Base-by-base conservation (phyloP, 768 basidiomycete genomes). In the Suillus subalutaceus region DNA sequence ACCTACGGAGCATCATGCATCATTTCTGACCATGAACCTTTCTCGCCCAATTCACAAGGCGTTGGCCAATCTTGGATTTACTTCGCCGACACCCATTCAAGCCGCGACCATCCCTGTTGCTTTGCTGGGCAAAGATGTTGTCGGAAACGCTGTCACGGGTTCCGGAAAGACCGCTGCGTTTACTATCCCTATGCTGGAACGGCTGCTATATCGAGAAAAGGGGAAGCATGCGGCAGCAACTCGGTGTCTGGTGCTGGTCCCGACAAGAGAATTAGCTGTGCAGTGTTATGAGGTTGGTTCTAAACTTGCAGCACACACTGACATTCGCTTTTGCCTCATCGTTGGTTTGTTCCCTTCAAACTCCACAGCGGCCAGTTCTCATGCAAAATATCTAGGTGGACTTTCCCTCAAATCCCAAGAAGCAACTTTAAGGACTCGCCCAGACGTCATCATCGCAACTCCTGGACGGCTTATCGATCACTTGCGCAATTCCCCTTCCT, bases 161-260 rank as follows among this genome's bases (percentile, higher is more conserved):
- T 97, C 96, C 6, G 97, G 97, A 66, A 99, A 99, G 82, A 99
- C 97, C 1, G 97, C 95, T 12, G 97, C 97, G 2, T 99, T 99
- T 79, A 90, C 92, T 73, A 89, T 99, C 66, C 97, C 97, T 48
- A 91, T 96, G 80, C 78, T 96, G 60, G 97, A 99, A 77, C 90
- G 97, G 65, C 82, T 99, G 38, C 78, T 96, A 63, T 99, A 96
- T 74, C 86, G 97, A 64, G 96, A 98, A 69, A 90, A 92, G 69
- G 91, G 93, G 20, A 93, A 90, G 75, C 91, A 89, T 69, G 89
- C 92, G 18, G 91, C 93, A 23, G 91, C 91, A 38, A 94, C 91
- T 0, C 84, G 97, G 63, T 98, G 97, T 75, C 86, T 99, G 46
- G 84, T 99, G 38, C 87, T 99, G 40, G 94, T 93, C 26, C 97